These are phyloP conservation scores for Penicillium sp. DNA, from an alignment of 2,329 filamentous ascomycete genomes.

Conservation along the genomic window DNA sequence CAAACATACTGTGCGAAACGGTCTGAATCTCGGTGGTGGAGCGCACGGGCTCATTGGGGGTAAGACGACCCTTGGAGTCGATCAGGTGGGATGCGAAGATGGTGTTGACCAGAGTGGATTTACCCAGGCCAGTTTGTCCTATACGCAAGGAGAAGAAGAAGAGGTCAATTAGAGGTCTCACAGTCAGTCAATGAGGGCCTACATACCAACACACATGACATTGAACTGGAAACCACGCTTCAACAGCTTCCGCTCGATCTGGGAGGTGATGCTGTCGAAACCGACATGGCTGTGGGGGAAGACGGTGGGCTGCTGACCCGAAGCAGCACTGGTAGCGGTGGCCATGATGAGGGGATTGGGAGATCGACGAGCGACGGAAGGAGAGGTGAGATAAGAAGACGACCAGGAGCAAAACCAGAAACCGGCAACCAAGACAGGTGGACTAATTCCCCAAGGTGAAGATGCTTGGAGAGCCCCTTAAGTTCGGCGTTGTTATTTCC, in stretches of 20 bases:
- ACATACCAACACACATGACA: conserved; percentile 97
- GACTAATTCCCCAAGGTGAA: conserved; percentile 16
- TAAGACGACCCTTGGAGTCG: conserved; percentile 94
- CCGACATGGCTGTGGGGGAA: conserved; percentile 98
- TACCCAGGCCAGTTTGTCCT: conserved; percentile 98
- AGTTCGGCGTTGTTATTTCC: conserved; percentile 26
- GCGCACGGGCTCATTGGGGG: conserved; percentile 89
- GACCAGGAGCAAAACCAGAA: conserved; percentile 7
- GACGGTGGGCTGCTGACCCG: conserved; percentile 52
- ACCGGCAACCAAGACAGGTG: not conserved
- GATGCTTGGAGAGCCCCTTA: conserved; percentile 19
- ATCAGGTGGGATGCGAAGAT: conserved; percentile 99
- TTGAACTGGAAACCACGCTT: conserved; percentile 99
- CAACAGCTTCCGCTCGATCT: conserved; percentile 99
- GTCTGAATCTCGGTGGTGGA: conserved; percentile 97
- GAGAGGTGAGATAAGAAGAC: conserved; percentile 17
- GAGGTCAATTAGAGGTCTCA: conserved; percentile 37
- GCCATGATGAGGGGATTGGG: conserved; percentile 57
- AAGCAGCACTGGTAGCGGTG: conserved; percentile 61
- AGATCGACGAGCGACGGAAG: conserved; percentile 26
- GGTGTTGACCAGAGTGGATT: conserved; percentile 99
- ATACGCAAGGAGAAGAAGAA: conserved; percentile 26
- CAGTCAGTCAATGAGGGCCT: not conserved
- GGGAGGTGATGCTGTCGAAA: conserved; percentile 99
- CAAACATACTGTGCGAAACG: conserved; percentile 75